Evolutionary conservation across 306 rosid genomes (phyloP), one percentile per base, ranked within the genome.

Genomic region (Oemleria cerasiformis): DNA sequence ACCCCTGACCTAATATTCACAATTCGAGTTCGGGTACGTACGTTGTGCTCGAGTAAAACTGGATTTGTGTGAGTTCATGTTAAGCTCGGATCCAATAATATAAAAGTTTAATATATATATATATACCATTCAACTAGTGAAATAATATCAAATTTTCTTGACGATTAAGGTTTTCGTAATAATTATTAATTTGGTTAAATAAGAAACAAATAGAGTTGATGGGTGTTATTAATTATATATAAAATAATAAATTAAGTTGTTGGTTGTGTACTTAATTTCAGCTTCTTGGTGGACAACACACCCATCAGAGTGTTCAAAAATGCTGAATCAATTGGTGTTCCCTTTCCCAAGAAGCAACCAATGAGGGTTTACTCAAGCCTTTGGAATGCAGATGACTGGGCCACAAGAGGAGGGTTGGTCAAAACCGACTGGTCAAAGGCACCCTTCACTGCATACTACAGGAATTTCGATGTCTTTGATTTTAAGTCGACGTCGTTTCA

Each of bases 351-450:
- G 79, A 89, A 63, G 64, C 96, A 92, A 45, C 88, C 92, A 0
- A 88, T 88, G 93, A 87, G 83, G 75, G 81, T 92, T 43, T 80
- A 92, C 71, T 89, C 96, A 0, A 89, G 93, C 68, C 86, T 92
- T 0, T 92, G 97, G 97, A 89, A 80, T 38, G 96, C 96, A 1
- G 92, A 87, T 65, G 86, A 90, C 38, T 89, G 96, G 96, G 96
- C 92, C 21, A 92, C 97, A 1, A 81, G 96, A 84, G 96, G 97
- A 13, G 97, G 97, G 13, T 73, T 89, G 77, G 87, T 89, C 39
- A 92, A 92, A 74, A 88, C 86, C 16, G 97, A 91, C 75, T 91
- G 97, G 97, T 73, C 97, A 12, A 86, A 85, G 16, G 92, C 96
- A 43, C 97, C 97, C 15, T 92, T 92, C 21, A 89, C 90, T 1